These are phyloP conservation scores for Nothophoma quercina DNA, from an alignment of 2,329 filamentous ascomycete genomes.

Conservation along the genomic window DNA sequence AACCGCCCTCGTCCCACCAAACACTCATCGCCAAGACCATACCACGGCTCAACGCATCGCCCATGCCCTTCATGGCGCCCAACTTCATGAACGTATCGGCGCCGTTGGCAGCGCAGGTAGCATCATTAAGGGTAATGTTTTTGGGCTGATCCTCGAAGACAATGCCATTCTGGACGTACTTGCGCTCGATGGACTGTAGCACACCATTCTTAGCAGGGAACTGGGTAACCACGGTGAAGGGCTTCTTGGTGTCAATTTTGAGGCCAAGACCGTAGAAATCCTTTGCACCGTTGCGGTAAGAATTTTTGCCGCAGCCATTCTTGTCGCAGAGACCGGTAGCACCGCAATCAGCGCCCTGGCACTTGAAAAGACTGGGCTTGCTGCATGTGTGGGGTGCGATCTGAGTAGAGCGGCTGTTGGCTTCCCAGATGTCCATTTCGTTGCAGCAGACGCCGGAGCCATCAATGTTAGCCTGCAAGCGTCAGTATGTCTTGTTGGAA, in stretches of 20 bases:
- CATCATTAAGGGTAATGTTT: conserved; percentile 43
- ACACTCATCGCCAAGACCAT: conserved; percentile 64
- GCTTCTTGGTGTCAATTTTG: conserved; percentile 66
- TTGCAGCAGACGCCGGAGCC: conserved; percentile 60
- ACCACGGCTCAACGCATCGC: conserved; percentile 56
- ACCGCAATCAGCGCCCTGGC: conserved; percentile 52
- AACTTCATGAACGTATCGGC: conserved; percentile 43
- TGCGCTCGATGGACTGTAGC: conserved; percentile 68
- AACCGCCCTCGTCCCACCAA: conserved; percentile 62
- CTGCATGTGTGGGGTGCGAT: conserved; percentile 61
- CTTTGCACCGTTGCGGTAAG: conserved; percentile 37
- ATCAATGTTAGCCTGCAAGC: conserved; percentile 52
- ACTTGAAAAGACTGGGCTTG: conserved; percentile 53
- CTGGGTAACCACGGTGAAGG: conserved; percentile 72
- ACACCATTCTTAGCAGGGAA: conserved; percentile 67
- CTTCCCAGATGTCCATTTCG: conserved; percentile 65
- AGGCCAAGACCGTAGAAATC: conserved; percentile 38
- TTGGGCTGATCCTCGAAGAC: conserved; percentile 64
- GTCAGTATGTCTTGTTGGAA: too few relatives aligned
- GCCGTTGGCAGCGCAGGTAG: conserved; percentile 38
- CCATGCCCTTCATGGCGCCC: conserved; percentile 57
- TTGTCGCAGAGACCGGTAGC: conserved; percentile 46
- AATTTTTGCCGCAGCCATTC: conserved; percentile 47
- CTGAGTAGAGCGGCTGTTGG: conserved; percentile 56
- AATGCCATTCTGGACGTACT: conserved; percentile 70